Percentiles rank a stretch among this genome's conserved stretches.
phyloP scores from a whole-genome alignment of 148 eudicot genomes.

The Bassia scoparia region DNA sequence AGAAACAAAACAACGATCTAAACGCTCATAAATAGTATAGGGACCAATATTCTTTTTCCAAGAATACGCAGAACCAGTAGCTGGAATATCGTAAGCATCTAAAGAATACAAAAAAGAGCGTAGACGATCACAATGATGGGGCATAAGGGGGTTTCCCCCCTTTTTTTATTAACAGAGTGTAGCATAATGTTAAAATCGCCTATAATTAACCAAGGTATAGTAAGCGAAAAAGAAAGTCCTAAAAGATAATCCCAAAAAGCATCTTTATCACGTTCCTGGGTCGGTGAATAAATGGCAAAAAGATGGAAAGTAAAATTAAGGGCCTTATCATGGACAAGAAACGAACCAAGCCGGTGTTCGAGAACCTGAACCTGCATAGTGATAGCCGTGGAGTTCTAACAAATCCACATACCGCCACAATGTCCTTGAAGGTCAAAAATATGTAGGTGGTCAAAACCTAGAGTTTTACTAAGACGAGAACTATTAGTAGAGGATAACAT shows the following conservation, averaged over 20 bases:
- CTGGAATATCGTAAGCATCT: not conserved
- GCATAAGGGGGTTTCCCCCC: not conserved
- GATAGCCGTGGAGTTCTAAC: not conserved
- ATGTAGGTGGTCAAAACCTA: not conserved
- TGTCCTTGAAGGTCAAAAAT: not conserved
- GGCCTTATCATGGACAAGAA: not conserved
- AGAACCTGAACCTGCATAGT: not conserved
- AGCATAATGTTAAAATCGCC: not conserved
- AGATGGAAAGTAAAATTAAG: not conserved
- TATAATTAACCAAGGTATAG: not conserved
- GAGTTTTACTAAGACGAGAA: not conserved
- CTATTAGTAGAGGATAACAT: not conserved
- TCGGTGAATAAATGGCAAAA: not conserved
- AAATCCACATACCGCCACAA: not conserved
- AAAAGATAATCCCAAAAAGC: not conserved
- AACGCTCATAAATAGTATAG: not conserved
- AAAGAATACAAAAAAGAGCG: too few relatives aligned
- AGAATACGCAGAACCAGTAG: not conserved
- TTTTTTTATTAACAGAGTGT: not conserved
- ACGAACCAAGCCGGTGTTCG: not conserved
- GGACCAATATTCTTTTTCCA: not conserved
- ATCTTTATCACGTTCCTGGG: not conserved
- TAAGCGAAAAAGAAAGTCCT: not conserved
- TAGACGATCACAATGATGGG: not conserved
- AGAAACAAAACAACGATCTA: not conserved